phyloP scores from a whole-genome alignment of 2,329 filamentous ascomycete species.

The Trichoderma sp. region DNA sequence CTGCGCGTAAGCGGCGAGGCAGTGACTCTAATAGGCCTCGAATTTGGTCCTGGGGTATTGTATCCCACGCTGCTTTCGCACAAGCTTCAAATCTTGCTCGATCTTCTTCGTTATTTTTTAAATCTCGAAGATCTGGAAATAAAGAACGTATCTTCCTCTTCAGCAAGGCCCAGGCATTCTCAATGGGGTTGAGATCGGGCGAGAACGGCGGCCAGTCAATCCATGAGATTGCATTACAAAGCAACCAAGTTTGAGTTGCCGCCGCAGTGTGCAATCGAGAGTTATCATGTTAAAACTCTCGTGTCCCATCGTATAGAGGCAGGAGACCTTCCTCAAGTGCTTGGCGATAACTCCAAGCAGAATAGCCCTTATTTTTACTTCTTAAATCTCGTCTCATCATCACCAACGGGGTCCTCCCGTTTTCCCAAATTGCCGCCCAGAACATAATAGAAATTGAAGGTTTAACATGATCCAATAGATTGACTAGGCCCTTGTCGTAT shows the following conservation, averaged over 20 bases:
- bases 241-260: background rate
- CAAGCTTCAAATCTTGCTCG: background rate
- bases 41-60: background rate
- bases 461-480: background rate
- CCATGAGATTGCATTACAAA: background rate
- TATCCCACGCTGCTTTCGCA: background rate
- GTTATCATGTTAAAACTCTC: background rate
- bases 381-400: background rate
- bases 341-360: background rate
- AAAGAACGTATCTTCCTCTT: background rate
- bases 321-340: background rate
- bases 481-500: background rate
- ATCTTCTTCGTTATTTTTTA: background rate
- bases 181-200: background rate
- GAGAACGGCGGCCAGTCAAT: background rate
- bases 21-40: background rate
- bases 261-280: background rate
- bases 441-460: background rate
- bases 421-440: background rate
- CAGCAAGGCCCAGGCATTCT: background rate
- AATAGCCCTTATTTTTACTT: background rate
- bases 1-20: background rate
- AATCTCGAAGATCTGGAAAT: background rate
- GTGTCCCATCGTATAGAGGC: background rate
- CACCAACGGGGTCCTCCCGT: background rate